Conservation (phyloP, 441 rosid species). For the Syzygium syzygioides region DNA sequence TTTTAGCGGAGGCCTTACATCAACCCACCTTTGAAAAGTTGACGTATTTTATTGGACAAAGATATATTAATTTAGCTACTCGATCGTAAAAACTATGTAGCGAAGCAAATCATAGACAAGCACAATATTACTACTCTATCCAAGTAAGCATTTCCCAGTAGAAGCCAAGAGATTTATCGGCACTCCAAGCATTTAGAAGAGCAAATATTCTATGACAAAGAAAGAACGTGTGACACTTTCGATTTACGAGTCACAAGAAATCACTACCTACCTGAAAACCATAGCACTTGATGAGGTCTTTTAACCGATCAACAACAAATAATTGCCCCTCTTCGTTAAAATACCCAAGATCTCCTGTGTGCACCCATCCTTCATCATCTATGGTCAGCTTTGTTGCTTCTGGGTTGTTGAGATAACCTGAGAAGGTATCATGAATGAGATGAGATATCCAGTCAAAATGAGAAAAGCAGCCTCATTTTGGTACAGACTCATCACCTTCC, state of each 20-base stretch:
- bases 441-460: not conserved
- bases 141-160: not conserved
- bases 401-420: slow-evolving; percentile 10
- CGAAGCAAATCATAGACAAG: not conserved
- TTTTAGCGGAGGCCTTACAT: not conserved
- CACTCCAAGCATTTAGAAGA: not conserved
- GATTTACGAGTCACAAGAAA: not conserved
- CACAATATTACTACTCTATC: not conserved
- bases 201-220: not conserved
- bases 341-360: slow-evolving; percentile 9
- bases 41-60: not conserved
- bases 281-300: slow-evolving; percentile 9
- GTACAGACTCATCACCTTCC: not conserved
- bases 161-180: not conserved
- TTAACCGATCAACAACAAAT: slow-evolving; percentile 10
- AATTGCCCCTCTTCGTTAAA: slow-evolving; percentile 6
- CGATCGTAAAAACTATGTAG: not conserved
- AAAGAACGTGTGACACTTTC: not conserved
- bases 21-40: not conserved
- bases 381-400: slow-evolving; percentile 5
- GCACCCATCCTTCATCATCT: slow-evolving; percentile 8
- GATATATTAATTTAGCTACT: not conserved
- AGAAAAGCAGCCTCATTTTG: not conserved
- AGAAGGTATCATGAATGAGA: not conserved
- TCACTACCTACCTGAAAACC: slow-evolving; percentile 5